Evolutionary conservation across 2,329 filamentous ascomycete genomes (phyloP), one percentile per base, ranked within the genome.

Genomic region (Emmonsiellopsis sp.): DNA sequence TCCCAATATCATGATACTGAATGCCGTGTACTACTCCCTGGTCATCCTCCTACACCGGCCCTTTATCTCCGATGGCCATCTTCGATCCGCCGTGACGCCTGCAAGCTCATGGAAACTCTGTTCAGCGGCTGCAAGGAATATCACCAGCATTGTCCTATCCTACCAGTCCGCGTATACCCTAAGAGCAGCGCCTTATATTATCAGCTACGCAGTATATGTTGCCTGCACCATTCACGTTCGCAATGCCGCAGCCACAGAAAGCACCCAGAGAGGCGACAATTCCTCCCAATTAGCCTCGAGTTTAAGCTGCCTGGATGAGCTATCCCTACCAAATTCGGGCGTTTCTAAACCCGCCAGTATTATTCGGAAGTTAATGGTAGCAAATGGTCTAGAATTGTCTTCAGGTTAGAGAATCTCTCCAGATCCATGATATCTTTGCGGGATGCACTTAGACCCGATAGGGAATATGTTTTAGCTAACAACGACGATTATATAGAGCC

Each of bases 31-130:
- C 56, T 63, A 75, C 55, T 68, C 71, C 4, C 64, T 76, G 10
- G 65, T 68, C 8, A 75, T 76, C 45, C 63, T 77, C 0, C 65
- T 76, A 8, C 71, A 76, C 53, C 69, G 73, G 1, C 72, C 74
- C 1, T 75, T 76, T 56, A 65, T 74, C 0, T 67, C 59, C 4
- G 59, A 64, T 44, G 64, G 64, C 8, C 64, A 68, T 51, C 57
- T 66, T 3, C 60, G 62, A 42, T 59, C 60, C 50, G 57, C 59
- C 6, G 58, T 58, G 36, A 53, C 60, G 2, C 58, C 60, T 11
- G 59, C 60, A 7, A 55, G 51, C 37, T 65, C 64, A 4, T 67
- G 64, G 64, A 63, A 66, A 62, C 46, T 62, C 56, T 63, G 72
- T 61, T 60, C 67, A 58, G 37, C 55, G 57, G 57, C 71, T 57